phyloP scores from a whole-genome alignment of 805 yeast genomes.

The Candida orba region DNA sequence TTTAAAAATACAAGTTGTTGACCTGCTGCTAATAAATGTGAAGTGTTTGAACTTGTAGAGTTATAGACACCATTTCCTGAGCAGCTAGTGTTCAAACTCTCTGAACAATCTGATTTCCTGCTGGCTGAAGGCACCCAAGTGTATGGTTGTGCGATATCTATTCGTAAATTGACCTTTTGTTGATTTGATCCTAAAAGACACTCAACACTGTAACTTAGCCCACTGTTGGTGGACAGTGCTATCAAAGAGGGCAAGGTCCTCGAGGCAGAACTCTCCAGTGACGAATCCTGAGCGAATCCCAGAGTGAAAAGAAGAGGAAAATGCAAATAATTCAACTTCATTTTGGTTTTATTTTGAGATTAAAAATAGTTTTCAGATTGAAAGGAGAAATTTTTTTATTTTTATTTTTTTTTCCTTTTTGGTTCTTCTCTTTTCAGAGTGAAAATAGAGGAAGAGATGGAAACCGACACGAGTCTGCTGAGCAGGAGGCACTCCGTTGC shows the following conservation, averaged over 20 bases:
- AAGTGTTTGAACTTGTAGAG: slow-evolving; percentile 3
- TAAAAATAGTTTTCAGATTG: too few species aligned
- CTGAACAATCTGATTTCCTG: too few species aligned
- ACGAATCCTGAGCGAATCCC: too few species aligned
- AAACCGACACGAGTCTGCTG: neutral
- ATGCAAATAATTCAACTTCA: too few species aligned
- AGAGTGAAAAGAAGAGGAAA: neutral
- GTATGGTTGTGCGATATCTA: slow-evolving; percentile 34
- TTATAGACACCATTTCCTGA: slow-evolving; percentile 12
- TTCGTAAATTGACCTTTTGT: slow-evolving; percentile 24
- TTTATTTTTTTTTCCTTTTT: too few species aligned
- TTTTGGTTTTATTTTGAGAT: too few species aligned
- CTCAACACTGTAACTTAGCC: slow-evolving; percentile 25
- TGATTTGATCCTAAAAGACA: slow-evolving; percentile 26
- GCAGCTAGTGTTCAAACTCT: too few species aligned
- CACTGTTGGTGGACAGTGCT: slow-evolving; percentile 1
- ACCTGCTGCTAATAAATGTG: neutral
- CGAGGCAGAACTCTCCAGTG: neutral
- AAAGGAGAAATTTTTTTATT: too few species aligned
- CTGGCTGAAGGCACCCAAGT: slow-evolving; percentile 24
- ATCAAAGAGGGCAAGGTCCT: neutral
- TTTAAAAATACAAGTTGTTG: slow-evolving; percentile 8
- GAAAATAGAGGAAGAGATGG: neutral
- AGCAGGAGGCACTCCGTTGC: neutral
- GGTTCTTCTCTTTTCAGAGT: too few species aligned